phyloP scores from a whole-genome alignment of 495 filamentous ascomycete genomes.

The Aspergillus campestris region DNA sequence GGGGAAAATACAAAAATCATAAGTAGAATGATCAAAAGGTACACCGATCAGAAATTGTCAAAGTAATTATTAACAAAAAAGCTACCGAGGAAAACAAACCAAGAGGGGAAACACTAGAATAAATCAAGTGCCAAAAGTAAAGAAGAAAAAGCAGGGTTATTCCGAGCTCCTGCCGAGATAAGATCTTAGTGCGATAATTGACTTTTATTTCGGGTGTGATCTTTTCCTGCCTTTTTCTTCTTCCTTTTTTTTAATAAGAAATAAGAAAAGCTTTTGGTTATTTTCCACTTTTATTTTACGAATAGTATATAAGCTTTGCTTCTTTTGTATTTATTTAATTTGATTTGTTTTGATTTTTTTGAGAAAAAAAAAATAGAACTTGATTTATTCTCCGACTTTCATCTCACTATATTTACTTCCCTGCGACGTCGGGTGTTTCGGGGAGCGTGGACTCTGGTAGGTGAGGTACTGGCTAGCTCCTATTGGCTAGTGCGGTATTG shows the following conservation, averaged over 20 bases:
- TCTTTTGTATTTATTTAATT: not conserved
- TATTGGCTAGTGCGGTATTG: not conserved
- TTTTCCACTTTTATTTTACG: too few species aligned
- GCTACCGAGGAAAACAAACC: too few species aligned
- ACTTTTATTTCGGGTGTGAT: not conserved
- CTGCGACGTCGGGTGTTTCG: conserved; percentile 18
- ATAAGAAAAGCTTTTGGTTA: too few species aligned
- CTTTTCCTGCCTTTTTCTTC: not conserved
- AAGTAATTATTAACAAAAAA: too few species aligned
- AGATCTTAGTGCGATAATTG: conserved; percentile 7
- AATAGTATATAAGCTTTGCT: not conserved
- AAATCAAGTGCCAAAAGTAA: too few species aligned
- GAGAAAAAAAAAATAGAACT: not conserved
- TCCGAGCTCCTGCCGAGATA: conserved; percentile 5
- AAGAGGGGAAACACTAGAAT: too few species aligned
- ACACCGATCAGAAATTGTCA: too few species aligned
- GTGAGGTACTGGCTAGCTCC: too few species aligned
- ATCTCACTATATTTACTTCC: not conserved
- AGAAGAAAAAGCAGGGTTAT: not conserved
- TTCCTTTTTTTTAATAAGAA: not conserved
- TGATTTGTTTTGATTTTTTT: not conserved
- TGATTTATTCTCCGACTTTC: not conserved
- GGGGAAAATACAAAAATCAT: too few species aligned
- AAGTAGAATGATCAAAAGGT: too few species aligned
- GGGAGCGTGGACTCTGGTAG: not conserved